Conservation (phyloP, 2,329 filamentous ascomycete species). For the Xylaria sp. region DNA sequence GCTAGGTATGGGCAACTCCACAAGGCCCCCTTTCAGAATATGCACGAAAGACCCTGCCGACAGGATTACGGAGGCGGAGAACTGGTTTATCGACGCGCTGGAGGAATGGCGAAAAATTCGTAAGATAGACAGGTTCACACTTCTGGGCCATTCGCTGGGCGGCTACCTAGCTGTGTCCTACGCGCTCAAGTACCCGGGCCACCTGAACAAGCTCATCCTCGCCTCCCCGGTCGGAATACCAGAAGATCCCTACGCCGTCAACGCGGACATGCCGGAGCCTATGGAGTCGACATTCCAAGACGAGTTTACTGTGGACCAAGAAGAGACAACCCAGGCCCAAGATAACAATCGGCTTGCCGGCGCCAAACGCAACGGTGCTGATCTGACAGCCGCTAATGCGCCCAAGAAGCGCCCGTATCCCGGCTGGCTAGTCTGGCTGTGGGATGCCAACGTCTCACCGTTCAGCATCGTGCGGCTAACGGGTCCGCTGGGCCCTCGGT, state of each 20-base stretch:
- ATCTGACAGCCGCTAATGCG: conserved; percentile 36
- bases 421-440: conserved; percentile 88
- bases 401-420: conserved; percentile 63
- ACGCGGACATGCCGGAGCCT: conserved; percentile 77
- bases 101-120: conserved; percentile 92
- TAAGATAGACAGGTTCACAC: conserved; percentile 89
- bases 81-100: conserved; percentile 93
- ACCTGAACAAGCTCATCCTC: conserved; percentile 92
- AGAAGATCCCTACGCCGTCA: conserved; percentile 88
- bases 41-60: conserved; percentile 77
- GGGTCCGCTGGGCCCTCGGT: conserved; percentile 85
- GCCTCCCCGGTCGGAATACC: conserved; percentile 94
- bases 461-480: conserved; percentile 88
- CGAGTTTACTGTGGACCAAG: conserved; percentile 79
- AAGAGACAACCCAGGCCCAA: conserved; percentile 37
- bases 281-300: conserved; percentile 71
- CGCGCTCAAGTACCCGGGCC: conserved; percentile 93
- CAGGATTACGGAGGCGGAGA: conserved; percentile 86
- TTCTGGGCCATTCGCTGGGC: conserved; percentile 90
- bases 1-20: conserved; percentile 91
- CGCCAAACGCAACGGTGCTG: conserved; percentile 37
- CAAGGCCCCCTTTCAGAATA: conserved; percentile 81
- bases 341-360: conserved; percentile 43
- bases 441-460: conserved; percentile 95
- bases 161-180: conserved; percentile 96